Conservation (phyloP, 768 basidiomycete species). For the Termitomyces titanicus region DNA sequence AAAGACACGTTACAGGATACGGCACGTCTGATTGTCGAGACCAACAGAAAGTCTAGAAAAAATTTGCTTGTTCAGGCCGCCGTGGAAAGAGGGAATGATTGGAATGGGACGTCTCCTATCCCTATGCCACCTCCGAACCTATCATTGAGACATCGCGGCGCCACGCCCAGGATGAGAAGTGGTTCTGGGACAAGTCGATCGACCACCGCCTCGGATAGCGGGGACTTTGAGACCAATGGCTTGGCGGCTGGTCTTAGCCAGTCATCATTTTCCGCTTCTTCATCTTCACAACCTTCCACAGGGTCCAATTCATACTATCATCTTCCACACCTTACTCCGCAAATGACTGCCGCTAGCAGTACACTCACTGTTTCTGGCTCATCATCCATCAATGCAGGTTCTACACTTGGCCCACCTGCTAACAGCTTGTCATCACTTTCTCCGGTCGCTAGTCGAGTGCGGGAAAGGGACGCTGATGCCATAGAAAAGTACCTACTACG, state of each 20-base stretch:
- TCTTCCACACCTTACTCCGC: conserved; percentile 25
- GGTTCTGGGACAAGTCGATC: conserved; percentile 74
- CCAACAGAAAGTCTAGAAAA: conserved; percentile 72
- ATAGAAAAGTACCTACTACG: conserved; percentile 83
- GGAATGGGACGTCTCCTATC: conserved; percentile 40
- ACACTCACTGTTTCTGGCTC: conserved; percentile 25
- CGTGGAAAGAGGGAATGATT: conserved; percentile 62
- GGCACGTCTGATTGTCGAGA: conserved; percentile 74
- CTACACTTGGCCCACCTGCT: conserved; percentile 29
- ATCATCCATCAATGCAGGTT: conserved; percentile 31
- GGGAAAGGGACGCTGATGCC: conserved; percentile 81
- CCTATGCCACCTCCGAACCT: conserved; percentile 37
- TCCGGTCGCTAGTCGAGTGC: conserved; percentile 76
- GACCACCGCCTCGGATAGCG: conserved; percentile 72
- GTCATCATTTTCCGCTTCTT: conserved; percentile 55
- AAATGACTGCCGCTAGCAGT: conserved; percentile 28
- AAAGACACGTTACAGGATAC: conserved; percentile 78
- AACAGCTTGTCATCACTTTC: conserved; percentile 53
- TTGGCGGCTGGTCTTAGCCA: conserved; percentile 41
- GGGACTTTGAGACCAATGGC: conserved; percentile 50
- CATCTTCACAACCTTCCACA: conserved; percentile 55
- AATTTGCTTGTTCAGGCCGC: conserved; percentile 65
- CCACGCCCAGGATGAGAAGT: conserved; percentile 62
- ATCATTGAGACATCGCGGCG: conserved; percentile 41
- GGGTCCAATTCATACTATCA: conserved; percentile 42